Conservation (phyloP, 768 basidiomycete genomes). For the Tylopilus cervinicoccineus region DNA sequence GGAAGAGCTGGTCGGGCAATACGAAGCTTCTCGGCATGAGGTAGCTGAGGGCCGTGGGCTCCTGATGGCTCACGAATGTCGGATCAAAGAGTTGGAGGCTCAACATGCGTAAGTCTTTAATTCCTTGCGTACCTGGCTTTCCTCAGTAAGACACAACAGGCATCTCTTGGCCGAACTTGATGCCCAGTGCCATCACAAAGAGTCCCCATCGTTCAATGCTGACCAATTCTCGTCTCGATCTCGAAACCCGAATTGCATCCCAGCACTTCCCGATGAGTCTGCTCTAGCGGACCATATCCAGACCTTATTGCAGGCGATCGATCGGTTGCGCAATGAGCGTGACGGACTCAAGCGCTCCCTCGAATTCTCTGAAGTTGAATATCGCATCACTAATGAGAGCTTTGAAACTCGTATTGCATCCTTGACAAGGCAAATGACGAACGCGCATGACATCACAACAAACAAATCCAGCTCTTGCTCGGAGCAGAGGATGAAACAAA, state of each 20-base stretch:
- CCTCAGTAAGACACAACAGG: conserved; percentile 11
- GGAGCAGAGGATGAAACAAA: conserved; percentile 22
- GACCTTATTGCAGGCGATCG: conserved; percentile 56
- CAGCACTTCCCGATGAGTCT: conserved; percentile 17
- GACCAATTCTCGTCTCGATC: neutral
- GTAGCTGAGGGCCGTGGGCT: conserved; percentile 22
- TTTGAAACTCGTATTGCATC: conserved; percentile 47
- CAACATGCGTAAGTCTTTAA: conserved; percentile 25
- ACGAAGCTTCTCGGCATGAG: conserved; percentile 36
- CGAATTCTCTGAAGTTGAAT: conserved; percentile 66
- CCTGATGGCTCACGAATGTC: conserved; percentile 19
- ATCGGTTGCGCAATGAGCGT: conserved; percentile 65
- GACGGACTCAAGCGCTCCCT: conserved; percentile 59
- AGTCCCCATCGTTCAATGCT: neutral
- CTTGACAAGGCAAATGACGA: conserved; percentile 23
- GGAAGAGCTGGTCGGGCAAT: conserved; percentile 44
- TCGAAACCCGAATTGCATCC: neutral
- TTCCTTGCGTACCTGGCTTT: neutral
- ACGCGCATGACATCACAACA: conserved; percentile 14
- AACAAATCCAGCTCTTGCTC: neutral
- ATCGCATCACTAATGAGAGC: conserved; percentile 58
- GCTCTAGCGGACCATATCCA: conserved; percentile 42
- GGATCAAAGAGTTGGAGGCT: conserved; percentile 22
- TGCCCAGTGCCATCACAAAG: neutral
- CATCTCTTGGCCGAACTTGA: conserved; percentile 21